These are phyloP conservation scores for Aureoboletus auriporus DNA, from an alignment of 768 basidiomycete species.

Conservation along the genomic window DNA sequence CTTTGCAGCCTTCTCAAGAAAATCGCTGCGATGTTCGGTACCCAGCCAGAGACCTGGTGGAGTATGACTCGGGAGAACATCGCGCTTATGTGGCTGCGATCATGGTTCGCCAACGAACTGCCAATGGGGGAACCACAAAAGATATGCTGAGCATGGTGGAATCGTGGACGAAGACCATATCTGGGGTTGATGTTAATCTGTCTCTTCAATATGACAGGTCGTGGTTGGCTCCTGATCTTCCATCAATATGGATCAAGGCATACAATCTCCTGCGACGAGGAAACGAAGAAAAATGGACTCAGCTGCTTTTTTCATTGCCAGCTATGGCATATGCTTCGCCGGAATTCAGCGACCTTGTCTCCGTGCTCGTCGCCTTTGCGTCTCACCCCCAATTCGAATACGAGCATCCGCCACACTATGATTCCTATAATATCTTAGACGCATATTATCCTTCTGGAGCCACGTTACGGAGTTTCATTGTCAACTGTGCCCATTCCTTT, in stretches of 20 bases:
- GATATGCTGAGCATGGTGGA: conserved; percentile 6
- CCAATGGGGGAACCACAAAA: neutral
- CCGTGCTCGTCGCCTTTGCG: conserved; percentile 29
- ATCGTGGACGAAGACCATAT: neutral
- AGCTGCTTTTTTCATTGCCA: conserved; percentile 27
- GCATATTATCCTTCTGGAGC: conserved; percentile 3
- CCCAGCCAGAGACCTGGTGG: conserved; percentile 3
- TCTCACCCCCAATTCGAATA: conserved; percentile 8
- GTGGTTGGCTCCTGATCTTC: conserved; percentile 22
- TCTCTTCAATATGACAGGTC: conserved; percentile 18
- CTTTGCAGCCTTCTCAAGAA: neutral
- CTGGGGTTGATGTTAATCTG: neutral
- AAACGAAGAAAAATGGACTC: conserved; percentile 6
- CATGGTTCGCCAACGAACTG: neutral
- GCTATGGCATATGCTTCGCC: conserved; percentile 26
- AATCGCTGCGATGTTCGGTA: conserved; percentile 2
- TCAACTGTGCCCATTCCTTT: neutral
- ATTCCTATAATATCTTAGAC: conserved; percentile 7
- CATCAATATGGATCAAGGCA: conserved; percentile 20
- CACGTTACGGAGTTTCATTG: neutral
- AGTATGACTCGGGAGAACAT: conserved; percentile 1
- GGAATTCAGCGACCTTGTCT: conserved; percentile 10
- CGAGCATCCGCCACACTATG: conserved; percentile 11
- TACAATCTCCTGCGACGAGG: conserved; percentile 23
- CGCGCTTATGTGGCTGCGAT: conserved; percentile 9